Conservation (phyloP, 768 basidiomycete genomes). For the Gautieria morchelliformis region DNA sequence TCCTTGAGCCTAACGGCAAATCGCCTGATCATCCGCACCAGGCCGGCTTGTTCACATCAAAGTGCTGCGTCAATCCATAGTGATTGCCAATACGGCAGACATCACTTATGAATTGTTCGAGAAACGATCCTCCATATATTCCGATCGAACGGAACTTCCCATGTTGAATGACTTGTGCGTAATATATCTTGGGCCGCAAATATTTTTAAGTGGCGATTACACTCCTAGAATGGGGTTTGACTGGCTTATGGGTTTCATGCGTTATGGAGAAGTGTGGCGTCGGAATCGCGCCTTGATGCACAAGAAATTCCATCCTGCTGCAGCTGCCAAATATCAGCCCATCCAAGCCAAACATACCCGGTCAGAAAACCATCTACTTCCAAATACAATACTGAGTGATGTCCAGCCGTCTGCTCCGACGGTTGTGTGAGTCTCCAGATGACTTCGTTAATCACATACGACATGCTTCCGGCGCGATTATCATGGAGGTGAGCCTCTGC, state of each 20-base stretch:
- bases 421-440: background rate
- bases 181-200: no score
- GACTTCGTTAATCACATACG: background rate
- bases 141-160: slow-evolving; percentile 59
- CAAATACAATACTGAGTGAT: background rate
- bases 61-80: slow-evolving; percentile 53
- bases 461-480: slow-evolving; percentile 1
- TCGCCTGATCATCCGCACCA: slow-evolving; percentile 14
- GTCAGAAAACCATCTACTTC: background rate
- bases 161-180: slow-evolving; percentile 68
- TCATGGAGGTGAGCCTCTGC: background rate
- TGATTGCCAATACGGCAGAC: slow-evolving; percentile 56
- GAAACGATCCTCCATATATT: slow-evolving; percentile 60
- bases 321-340: slow-evolving; percentile 2
- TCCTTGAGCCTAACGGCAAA: background rate
- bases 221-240: slow-evolving; percentile 3
- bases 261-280: slow-evolving; percentile 11
- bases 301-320: slow-evolving; percentile 9
- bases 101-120: slow-evolving; percentile 58
- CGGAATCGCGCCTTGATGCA: slow-evolving; percentile 11
- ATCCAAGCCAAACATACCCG: slow-evolving; percentile 3
- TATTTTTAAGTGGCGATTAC: background rate
- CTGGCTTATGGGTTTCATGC: slow-evolving; percentile 5
- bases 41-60: slow-evolving; percentile 60
- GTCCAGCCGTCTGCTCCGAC: background rate